phyloP scores from a whole-genome alignment of 257 asterid genomes.

The Ilex asprella region DNA sequence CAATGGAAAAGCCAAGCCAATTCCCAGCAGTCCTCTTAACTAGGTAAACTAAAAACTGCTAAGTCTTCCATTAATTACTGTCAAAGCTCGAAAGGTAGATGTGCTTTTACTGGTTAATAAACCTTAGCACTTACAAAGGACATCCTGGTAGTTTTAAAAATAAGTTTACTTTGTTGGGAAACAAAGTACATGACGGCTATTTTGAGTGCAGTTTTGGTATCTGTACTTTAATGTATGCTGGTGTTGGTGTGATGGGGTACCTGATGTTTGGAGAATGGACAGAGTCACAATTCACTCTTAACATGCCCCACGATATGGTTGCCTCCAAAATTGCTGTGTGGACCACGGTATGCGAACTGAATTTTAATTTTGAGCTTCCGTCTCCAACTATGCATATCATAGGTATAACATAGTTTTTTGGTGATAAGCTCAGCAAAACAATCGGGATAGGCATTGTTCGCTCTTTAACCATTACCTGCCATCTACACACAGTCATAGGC shows the following conservation, averaged over 20 bases:
- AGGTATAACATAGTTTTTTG: too few relatives aligned
- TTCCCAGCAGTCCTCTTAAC: slow-evolving; percentile 70
- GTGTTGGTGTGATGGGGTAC: slow-evolving; percentile 85
- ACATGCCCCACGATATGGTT: slow-evolving; percentile 70
- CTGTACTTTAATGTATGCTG: slow-evolving; percentile 69
- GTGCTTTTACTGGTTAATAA: too few relatives aligned
- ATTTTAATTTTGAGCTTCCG: neutral
- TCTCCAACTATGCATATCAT: too few relatives aligned
- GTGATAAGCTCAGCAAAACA: too few relatives aligned
- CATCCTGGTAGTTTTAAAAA: too few relatives aligned
- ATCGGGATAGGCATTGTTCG: too few relatives aligned
- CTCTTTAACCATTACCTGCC: too few relatives aligned
- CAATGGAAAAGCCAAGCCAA: slow-evolving; percentile 76
- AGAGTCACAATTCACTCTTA: slow-evolving; percentile 84
- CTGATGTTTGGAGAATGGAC: slow-evolving; percentile 80
- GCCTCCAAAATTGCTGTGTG: slow-evolving; percentile 89
- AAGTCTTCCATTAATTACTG: neutral
- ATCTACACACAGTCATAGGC: too few relatives aligned
- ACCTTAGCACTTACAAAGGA: too few relatives aligned
- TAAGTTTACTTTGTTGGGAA: too few relatives aligned
- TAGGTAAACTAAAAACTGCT: slow-evolving; percentile 32
- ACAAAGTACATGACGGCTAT: neutral
- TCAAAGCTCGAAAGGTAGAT: neutral
- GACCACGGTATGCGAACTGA: slow-evolving; percentile 75
- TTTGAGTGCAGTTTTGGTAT: slow-evolving; percentile 60